Evolutionary conservation across 2,329 filamentous ascomycete species (phyloP), one percentile per base, ranked within the genome.

Genomic region (Ophiocordyceps unilateralis): DNA sequence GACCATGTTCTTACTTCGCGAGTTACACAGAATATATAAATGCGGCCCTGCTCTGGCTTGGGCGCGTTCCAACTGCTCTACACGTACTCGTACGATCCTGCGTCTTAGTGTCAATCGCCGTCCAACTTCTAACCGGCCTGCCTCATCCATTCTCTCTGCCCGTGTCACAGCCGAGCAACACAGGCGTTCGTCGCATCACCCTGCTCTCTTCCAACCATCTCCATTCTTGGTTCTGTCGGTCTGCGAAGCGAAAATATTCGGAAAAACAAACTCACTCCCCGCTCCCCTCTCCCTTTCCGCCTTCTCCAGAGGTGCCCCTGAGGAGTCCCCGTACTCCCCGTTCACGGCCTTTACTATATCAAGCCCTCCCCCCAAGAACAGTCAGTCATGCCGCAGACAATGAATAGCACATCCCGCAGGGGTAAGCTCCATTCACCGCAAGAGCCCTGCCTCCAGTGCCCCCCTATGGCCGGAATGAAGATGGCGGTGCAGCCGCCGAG

Each of bases 401-500:
- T 46, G 9, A 20, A 17, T 11, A 39, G 39, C 22, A 36, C 28
- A 34, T 40, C 14, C 15, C 23, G 15, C 38, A 9, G 12, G 24
- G 15, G 40, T n/a, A 17, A 20, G 17, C 30, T 17, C 10, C 15
- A 40, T 17, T 21, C 17, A 5, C 32, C 21, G 19, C 19, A 41
- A 32, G 26, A 28, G 3, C 5, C 14, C 11, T 14, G 20, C 39
- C 12, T 23, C 11, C 17, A 28, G 38, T 14, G n/a, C 39, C 45
- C 26, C n/a, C n/a, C n/a, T n/a, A 50, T 51, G 47, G 20, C 43
- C 23, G 26, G 39, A 23, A 43, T 43, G 28, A 38, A 28, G 8
- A 48, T 60, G 38, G 47, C 41, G 30, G 43, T 56, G 30, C 52
- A 55, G 20, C 56, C 56, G 8, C 53, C 56, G 4, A 39, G 46